phyloP scores from a whole-genome alignment of 352 stramenopile species.

The Globisporangium acanthophoron region DNA sequence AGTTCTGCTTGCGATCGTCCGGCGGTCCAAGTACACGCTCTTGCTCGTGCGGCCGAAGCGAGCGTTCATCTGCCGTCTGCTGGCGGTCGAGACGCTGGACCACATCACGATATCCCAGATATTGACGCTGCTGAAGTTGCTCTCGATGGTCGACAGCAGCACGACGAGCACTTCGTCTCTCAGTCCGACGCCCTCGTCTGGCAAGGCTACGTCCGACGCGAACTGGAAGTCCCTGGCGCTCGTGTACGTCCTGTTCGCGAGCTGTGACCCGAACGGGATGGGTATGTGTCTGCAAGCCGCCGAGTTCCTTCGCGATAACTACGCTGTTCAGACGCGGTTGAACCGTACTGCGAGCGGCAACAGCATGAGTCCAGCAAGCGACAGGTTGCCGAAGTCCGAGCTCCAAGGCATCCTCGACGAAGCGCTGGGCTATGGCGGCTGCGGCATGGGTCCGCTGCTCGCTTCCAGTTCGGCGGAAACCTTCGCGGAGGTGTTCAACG shows the following conservation, averaged over 20 bases:
- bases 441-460: constrained; percentile 60
- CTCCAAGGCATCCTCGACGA: constrained; percentile 63
- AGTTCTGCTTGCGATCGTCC: constrained; percentile 62
- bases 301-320: constrained; percentile 73
- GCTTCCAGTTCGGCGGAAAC: constrained; percentile 31
- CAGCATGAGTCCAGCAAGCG: not conserved
- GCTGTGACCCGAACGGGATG: constrained; percentile 70
- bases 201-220: constrained; percentile 31
- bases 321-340: constrained; percentile 8
- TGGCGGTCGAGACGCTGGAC: constrained; percentile 69
- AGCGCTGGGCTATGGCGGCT: constrained; percentile 61
- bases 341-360: constrained; percentile 4
- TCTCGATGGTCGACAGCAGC: constrained; percentile 37
- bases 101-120: constrained; percentile 65
- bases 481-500: constrained; percentile 72
- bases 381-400: constrained; percentile 24
- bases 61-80: constrained; percentile 63
- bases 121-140: constrained; percentile 58
- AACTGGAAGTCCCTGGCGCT: constrained; percentile 73
- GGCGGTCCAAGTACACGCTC: constrained; percentile 66
- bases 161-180: constrained; percentile 5
- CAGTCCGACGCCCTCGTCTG: constrained; percentile 10
- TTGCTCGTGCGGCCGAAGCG: constrained; percentile 58
- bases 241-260: constrained; percentile 66
- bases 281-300: constrained; percentile 66